Evolutionary conservation across 805 yeast species (phyloP), one percentile per base, ranked within the genome.

Genomic region (Cyberlindnera mississippiensis): DNA sequence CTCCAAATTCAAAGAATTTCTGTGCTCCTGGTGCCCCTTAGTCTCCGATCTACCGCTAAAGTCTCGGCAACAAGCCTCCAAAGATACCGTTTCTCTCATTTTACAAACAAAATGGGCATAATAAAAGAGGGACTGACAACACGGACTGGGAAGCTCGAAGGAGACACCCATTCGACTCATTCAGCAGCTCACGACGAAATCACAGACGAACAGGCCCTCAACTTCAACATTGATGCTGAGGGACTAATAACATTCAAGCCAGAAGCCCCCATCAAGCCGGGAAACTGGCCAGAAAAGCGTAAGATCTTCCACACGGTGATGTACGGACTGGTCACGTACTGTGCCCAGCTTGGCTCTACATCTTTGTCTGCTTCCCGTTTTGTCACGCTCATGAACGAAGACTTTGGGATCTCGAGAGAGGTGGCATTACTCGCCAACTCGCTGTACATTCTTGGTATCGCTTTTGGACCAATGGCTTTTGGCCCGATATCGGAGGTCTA

Each of bases 361-460:
- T 69, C 67, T 4, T 56, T 67, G 56, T 67, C 78, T 45, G 66
- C 65, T 45, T 69, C 55, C 51, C 60, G 52, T 45, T 66, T 46
- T 40, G 60, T 49, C 38, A 60, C 51, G 13, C 57, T 67, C 12
- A 46, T 66, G 44, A 56, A 56, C 45, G 50, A 48, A 36, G 60
- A 57, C 13, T 77, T 61, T 61, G 71, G 69, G 19, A 63, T 77
- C 12, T 69, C 75, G 4, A 38, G 62, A 28, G 73, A 71, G 15
- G 74, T 70, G 1, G 72, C 80, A 3, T 62, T 75, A 13, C 62
- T 82, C 35, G 71, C 76, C 10, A 73, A 82, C 2, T 69, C 87
- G 0, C 60, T 82, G 13, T 83, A 75, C 50, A 76, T 82, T 11
- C 56, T 80, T 36, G 90, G 89, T 0, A 75, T 80, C 52, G 85